Conservation (phyloP, 768 basidiomycete species). For the Paxillus ammoniavirescens region DNA sequence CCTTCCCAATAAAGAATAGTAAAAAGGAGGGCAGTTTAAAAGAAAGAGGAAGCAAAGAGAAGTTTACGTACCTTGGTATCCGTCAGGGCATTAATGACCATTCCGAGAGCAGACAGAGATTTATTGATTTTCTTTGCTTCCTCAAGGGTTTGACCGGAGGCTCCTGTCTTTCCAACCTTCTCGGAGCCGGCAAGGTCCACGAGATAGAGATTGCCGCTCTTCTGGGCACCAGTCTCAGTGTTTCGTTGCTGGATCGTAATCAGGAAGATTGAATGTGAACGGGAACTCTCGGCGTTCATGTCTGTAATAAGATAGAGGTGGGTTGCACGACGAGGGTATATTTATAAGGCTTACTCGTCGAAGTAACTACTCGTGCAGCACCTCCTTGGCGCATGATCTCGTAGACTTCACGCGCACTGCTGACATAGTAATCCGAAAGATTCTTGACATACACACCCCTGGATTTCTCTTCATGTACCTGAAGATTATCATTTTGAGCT, state of each 20-base stretch:
- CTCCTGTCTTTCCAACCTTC: conserved; percentile 99
- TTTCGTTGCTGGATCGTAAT: conserved; percentile 97
- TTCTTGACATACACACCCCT: conserved; percentile 98
- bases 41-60: too few species aligned
- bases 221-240: conserved; percentile 92
- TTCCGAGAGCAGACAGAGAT: conserved; percentile 92
- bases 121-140: conserved; percentile 99
- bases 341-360: conserved; percentile 72
- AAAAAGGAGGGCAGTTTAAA: not conserved
- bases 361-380: conserved; percentile 84
- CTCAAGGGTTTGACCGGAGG: conserved; percentile 97
- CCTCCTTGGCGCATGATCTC: conserved; percentile 99
- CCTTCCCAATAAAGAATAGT: not conserved
- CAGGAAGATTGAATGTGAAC: conserved; percentile 98
- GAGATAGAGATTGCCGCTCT: conserved; percentile 95
- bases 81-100: conserved; percentile 99
- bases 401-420: conserved; percentile 92
- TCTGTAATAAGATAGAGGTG: conserved; percentile 46
- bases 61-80: conserved; percentile 75
- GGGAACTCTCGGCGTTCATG: conserved; percentile 99
- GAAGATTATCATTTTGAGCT: conserved; percentile 98
- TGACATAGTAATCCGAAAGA: conserved; percentile 96
- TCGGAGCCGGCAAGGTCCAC: conserved; percentile 99
- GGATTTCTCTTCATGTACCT: conserved; percentile 97
- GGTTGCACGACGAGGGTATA: not conserved